Base-by-base conservation (phyloP, 163 green algal genomes). In the Chlorella variabilis region DNA sequence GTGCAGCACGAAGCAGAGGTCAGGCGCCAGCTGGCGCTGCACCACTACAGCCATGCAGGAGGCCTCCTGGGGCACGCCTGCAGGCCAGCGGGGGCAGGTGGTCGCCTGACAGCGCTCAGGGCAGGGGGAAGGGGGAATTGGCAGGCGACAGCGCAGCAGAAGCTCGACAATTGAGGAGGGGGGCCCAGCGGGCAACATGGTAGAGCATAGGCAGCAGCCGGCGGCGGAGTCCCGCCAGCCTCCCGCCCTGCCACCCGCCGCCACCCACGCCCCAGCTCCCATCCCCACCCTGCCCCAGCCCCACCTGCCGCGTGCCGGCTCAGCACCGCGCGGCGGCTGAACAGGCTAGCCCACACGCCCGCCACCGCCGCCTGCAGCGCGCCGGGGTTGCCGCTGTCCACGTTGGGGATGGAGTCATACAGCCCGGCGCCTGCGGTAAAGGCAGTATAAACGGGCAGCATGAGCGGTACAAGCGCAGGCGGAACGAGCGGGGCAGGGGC, bases 1-100 rank as follows among this genome's bases (percentile, higher is more conserved):
- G 92, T 99, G 96, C 83, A 99, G 90, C 71, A 99, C 94, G 75
- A 99, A 99, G 70, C 83, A 94, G 7, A 97, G 69, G 36, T 95
- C 87, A 0, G 97, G 94, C 0, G 68, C 74, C 21, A 99, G 78
- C 91, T 97, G 87, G 84, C 93, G 83, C 92, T 98, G 95, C 6
- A 98, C 81, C 8, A 99, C 90, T 58, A 99, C 94, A 0, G 92
- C 94, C 96, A 99, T 99, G 66, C 76, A 83, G 0, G 96, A 94
- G 17, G 91, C 79, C 17, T 56, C 54, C 84, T 98, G 91, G 13
- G 78, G 39, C 76, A 98, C 91, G 36, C 93, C 92, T 92, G 85
- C 88, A 51, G 23, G 20, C 5, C 9, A 62, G 38, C 48, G 67
- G 29, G 29, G 62, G 2, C 0, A 41, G 33, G 61, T 5, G 39